Evolutionary conservation across 768 basidiomycete genomes (phyloP), one percentile per base, ranked within the genome.

Genomic region (Dendrothele bispora): DNA sequence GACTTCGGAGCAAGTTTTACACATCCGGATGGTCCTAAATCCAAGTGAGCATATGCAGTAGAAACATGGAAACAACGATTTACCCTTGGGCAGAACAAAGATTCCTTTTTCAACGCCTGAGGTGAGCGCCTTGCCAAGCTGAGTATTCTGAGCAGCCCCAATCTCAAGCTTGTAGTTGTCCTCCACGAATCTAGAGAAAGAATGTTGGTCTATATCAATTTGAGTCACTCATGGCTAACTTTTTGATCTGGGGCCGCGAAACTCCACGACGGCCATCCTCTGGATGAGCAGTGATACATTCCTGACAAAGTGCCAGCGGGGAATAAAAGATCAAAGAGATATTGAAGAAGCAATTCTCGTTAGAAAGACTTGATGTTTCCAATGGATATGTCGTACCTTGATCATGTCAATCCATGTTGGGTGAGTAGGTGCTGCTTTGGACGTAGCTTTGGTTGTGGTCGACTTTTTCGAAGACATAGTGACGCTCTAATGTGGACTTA

Each of bases 241-340:
- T 95, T 83, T 97, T 97, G 73, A 97, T 94, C 60, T 85, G 80
- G 46, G 85, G 89, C 39, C 95, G 85, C 56, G 91, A 95, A 52
- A 95, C 93, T 57, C 92, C 93, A 48, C 64, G 65, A 49, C 91
- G 87, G 48, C 86, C 80, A 54, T 91, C 90, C 26, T 91, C 90
- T 6, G 78, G 78, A 66, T 83, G 70, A 46, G 71, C 75, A 52
- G 76, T 67, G 66, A 95, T 90, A 59, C 89, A 91, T 73, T 94
- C 92, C 91, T 94, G 69, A 51, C 49, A 42, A 45, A 34, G 36
- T 21, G 36, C 21, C 24, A n/a, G 35, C 8, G 34, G 49, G 38
- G 43, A 43, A 22, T 32, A 36, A 32, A 26, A 30, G 4, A 39
- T 28, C 30, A 25, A 2, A 38, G 12, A 43, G 46, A 15, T 37